These are phyloP conservation scores for Penicillium psychrosexuale DNA, from an alignment of 2,329 filamentous ascomycete species.

Conservation along the genomic window DNA sequence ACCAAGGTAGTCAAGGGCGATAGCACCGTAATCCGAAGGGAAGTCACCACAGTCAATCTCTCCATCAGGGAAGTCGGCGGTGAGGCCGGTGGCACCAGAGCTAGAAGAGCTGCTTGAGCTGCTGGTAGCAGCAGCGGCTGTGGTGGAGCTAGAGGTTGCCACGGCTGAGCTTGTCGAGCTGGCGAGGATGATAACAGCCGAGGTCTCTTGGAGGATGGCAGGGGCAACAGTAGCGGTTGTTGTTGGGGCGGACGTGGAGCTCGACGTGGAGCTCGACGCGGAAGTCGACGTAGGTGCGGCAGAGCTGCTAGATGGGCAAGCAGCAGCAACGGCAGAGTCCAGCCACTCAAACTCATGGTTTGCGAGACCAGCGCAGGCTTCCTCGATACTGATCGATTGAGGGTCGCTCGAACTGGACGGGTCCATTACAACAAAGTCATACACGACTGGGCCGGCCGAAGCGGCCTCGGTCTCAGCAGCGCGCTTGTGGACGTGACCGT, in stretches of 20 bases:
- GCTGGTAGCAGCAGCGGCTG: slow-evolving; percentile 17
- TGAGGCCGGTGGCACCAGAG: slow-evolving; percentile 53
- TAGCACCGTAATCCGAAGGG: slow-evolving; percentile 75
- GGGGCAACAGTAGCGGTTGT: slow-evolving; percentile 33
- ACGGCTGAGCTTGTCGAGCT: slow-evolving; percentile 19
- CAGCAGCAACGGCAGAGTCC: slow-evolving; percentile 59
- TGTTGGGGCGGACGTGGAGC: slow-evolving; percentile 28
- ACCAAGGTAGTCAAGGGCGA: slow-evolving; percentile 65
- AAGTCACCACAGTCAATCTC: slow-evolving; percentile 68
- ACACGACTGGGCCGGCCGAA: slow-evolving; percentile 63
- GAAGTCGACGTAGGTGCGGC: slow-evolving; percentile 34
- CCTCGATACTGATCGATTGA: slow-evolving; percentile 37
- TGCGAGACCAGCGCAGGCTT: slow-evolving; percentile 69
- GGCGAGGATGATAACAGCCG: slow-evolving; percentile 37
- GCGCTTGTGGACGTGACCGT: slow-evolving; percentile 44
- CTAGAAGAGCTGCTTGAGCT: slow-evolving; percentile 25
- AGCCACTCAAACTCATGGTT: slow-evolving; percentile 65
- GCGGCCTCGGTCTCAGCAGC: slow-evolving; percentile 46
- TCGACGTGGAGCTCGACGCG: slow-evolving; percentile 35
- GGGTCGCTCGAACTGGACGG: slow-evolving; percentile 48
- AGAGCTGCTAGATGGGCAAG: slow-evolving; percentile 40
- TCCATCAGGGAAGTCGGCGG: slow-evolving; percentile 71
- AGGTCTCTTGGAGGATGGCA: slow-evolving; percentile 53
- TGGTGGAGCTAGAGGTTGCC: slow-evolving; percentile 21
- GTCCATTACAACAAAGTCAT: slow-evolving; percentile 64